Evolutionary conservation across 495 filamentous ascomycete species (phyloP), one percentile per base, ranked within the genome.

Genomic region (Pyrenula massariospora): DNA sequence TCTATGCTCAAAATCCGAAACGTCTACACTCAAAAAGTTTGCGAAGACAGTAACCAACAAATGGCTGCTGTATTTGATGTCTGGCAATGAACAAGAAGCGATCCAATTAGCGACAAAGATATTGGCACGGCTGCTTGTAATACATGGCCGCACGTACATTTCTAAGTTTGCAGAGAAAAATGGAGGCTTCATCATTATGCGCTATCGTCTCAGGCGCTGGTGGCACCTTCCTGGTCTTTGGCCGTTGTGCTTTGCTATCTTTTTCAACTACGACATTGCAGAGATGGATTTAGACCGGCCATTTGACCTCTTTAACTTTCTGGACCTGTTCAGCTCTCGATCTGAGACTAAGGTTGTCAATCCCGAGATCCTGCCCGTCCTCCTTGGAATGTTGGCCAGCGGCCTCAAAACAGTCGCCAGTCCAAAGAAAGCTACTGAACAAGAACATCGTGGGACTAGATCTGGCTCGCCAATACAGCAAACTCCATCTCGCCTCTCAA

Each of bases 61-160:
- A 89, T 97, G 94, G 93, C 81, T 97, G 56, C 76, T 98, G 21
- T 93, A 96, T 70, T 83, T 98, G 24, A 80, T 97, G 52, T 89
- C 88, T 24, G 91, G 96, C 63, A 82, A 87, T 59, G 86, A 96
- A 57, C 80, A 87, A 2, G 85, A 89, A 64, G 84, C 95, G 49
- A 85, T 96, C 10, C 75, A 90, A 20, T 75, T 88, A 24, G 88
- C 86, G n/a, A 76, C 80, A 52, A 94, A 89, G 61, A 93, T 98
- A 53, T 73, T 97, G 12, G 84, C 89, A 51, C 87, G 91, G n/a
- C 77, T 96, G 10, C 73, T 98, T 15, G 80, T 93, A 50, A 75
- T 84, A 12, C 87, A 93, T 62, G 92, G 93, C 11, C 67, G 80
- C 22, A 74, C 73, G 48, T 97, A 95, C 68, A 85, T 86, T 50